Evolutionary conservation across 2,329 filamentous ascomycete genomes (phyloP).

Genomic region (Penicillium sp.): DNA sequence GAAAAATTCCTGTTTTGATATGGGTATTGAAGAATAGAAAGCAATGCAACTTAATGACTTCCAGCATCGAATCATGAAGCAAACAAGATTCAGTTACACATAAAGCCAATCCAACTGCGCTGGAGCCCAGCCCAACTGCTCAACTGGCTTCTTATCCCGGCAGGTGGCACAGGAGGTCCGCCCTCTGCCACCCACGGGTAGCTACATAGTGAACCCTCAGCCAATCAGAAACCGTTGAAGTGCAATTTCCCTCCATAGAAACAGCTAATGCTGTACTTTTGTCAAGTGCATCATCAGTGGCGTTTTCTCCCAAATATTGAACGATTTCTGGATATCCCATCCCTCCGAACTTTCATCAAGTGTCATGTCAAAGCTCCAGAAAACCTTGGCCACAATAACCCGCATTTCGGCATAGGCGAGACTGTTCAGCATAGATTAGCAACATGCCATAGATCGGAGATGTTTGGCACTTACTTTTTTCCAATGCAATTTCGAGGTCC

Average conservation of each 20-base stretch:
- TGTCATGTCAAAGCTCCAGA: slow-evolving; percentile 20
- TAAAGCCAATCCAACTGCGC: too few relatives aligned
- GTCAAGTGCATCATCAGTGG: slow-evolving; percentile 19
- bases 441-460: not conserved
- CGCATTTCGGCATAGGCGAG: slow-evolving; percentile 37
- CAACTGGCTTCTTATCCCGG: not conserved
- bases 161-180: not conserved
- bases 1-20: not conserved
- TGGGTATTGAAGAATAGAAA: not conserved
- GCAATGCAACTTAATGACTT: not conserved
- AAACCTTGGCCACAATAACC: slow-evolving; percentile 21
- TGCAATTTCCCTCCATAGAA: not conserved
- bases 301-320: slow-evolving; percentile 24
- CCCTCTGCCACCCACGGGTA: not conserved
- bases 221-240: not conserved
- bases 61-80: too few relatives aligned
- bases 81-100: too few relatives aligned
- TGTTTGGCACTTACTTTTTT: slow-evolving; percentile 21
- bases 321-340: slow-evolving; percentile 25
- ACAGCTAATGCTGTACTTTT: slow-evolving; percentile 1
- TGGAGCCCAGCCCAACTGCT: not conserved
- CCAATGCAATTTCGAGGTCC: slow-evolving; percentile 31
- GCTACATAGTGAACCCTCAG: not conserved
- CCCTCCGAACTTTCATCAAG: slow-evolving; percentile 5
- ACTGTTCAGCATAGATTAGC: slow-evolving; percentile 5